Evolutionary conservation across 108 stramenopile genomes (phyloP).

Genomic region (Schizochytrium sp.): DNA sequence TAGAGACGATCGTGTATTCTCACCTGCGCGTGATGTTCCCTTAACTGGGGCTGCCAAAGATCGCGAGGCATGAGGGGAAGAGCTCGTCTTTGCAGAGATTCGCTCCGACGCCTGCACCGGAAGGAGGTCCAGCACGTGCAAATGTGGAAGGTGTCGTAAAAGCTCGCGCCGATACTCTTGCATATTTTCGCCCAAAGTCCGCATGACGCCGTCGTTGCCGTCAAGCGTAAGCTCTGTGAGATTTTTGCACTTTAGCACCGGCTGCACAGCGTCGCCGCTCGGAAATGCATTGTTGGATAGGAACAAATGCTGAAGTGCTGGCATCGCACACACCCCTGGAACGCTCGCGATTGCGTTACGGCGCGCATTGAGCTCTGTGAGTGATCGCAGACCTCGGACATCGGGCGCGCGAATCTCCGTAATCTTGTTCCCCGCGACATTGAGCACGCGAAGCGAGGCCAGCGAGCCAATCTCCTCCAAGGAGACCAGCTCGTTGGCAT

Average conservation of each 20-base stretch:
- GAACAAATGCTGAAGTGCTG: constrained; percentile 40
- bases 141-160: neutral
- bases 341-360: constrained; percentile 30
- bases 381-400: constrained; percentile 18
- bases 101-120: neutral
- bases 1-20: too few species aligned
- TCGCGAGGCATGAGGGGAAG: too few species aligned
- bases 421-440: constrained; percentile 41
- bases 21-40: too few species aligned
- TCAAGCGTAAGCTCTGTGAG: constrained; percentile 47
- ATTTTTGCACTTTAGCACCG: constrained; percentile 9
- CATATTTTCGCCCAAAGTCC: neutral
- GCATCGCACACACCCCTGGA: constrained; percentile 24
- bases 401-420: constrained; percentile 28
- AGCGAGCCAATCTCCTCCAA: constrained; percentile 36
- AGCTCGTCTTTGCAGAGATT: too few species aligned
- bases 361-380: constrained; percentile 50
- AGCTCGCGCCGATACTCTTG: neutral
- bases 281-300: constrained; percentile 40
- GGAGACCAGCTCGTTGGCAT: constrained; percentile 35
- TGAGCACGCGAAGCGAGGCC: constrained; percentile 38
- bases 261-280: neutral
- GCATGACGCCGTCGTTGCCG: constrained; percentile 27
- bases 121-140: neutral
- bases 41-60: too few species aligned